A percentile compares a stretch with the other conserved stretches of the same genome.
Conservation (phyloP, 2,329 filamentous ascomycete species). For the Cryphonectria naterciae region DNA sequence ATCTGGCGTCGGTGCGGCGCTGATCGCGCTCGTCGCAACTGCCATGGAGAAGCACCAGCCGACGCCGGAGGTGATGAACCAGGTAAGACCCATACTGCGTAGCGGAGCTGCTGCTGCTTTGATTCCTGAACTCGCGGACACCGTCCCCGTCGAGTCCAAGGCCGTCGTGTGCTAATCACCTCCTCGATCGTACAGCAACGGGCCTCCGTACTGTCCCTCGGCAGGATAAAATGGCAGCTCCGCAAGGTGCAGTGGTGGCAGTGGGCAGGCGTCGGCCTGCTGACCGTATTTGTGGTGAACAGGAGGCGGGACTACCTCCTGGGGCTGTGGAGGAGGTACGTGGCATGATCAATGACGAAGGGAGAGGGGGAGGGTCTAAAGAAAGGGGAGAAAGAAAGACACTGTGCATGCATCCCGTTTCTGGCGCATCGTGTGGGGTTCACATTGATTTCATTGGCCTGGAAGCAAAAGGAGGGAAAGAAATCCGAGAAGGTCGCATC, state of each 20-base stretch:
- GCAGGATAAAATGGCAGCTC: conserved; percentile 25
- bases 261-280: conserved; percentile 28
- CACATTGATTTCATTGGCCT: conserved; percentile 12
- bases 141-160: background rate
- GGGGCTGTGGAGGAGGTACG: conserved; percentile 25
- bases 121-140: background rate
- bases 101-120: conserved; percentile 1
- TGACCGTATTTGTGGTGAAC: conserved; percentile 19
- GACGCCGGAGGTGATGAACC: conserved; percentile 24
- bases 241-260: conserved; percentile 29
- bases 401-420: conserved; percentile 3
- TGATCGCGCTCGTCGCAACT: conserved; percentile 90
- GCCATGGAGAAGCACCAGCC: conserved; percentile 56
- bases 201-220: conserved; percentile 19
- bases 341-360: conserved; percentile 15
- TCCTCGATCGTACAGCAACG: conserved; percentile 23
- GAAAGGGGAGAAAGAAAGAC: too few species aligned
- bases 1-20: conserved; percentile 89
- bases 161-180: conserved; percentile 11
- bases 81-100: conserved; percentile 25
- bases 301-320: conserved; percentile 25
- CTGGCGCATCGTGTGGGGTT: conserved; percentile 6
- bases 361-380: background rate
- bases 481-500: background rate
- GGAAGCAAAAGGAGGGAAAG: conserved; percentile 5